A percentile compares a stretch with the other conserved stretches of the same genome.
Evolutionary conservation across 2,329 filamentous ascomycete species (phyloP).

Genomic region (Talaromyces piceae): DNA sequence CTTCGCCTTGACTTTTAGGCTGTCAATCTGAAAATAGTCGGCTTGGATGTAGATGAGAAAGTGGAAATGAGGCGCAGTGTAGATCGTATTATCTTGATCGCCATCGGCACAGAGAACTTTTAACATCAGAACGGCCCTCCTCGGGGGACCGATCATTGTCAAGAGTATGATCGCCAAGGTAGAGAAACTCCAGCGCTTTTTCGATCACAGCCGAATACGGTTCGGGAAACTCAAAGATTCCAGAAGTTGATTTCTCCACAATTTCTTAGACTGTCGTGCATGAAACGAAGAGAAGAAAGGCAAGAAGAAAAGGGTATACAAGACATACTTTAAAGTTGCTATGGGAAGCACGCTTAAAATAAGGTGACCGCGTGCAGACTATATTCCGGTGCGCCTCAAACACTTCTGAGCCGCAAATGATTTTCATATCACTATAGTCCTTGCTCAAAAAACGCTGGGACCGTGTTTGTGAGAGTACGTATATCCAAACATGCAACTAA

Average conservation of each 20-base stretch:
- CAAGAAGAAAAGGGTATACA: neutral
- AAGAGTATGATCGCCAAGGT: neutral
- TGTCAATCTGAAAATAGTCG: neutral
- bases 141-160: neutral
- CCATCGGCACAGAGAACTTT: neutral
- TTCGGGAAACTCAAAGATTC: neutral
- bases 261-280: neutral
- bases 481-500: neutral
- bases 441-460: neutral
- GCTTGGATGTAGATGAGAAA: neutral
- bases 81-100: neutral
- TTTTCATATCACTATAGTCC: neutral
- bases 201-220: neutral
- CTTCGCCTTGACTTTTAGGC: neutral
- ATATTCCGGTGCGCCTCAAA: neutral
- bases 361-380: neutral
- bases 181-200: neutral
- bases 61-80: neutral
- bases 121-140: neutral
- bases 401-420: neutral
- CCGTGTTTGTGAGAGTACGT: neutral
- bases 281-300: neutral
- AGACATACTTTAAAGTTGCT: neutral
- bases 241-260: neutral
- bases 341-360: neutral